Evolutionary conservation across 2,329 filamentous ascomycete genomes (phyloP).

Genomic region (Stachybotrys echinatus): DNA sequence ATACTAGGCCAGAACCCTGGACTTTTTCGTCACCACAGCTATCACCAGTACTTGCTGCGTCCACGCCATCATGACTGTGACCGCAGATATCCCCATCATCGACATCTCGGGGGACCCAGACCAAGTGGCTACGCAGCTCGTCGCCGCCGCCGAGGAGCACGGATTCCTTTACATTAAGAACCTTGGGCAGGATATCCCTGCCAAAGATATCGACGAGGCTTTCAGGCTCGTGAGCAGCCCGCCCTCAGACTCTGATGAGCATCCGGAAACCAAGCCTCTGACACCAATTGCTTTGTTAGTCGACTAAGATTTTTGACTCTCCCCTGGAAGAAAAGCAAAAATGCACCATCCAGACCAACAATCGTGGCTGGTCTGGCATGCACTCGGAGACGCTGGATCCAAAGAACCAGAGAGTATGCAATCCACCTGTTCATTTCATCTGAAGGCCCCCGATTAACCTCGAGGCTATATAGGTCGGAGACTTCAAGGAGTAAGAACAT

Average conservation of each 20-base stretch:
- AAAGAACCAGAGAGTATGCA: constrained; percentile 68
- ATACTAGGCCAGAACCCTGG: not conserved
- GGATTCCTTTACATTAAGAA: constrained; percentile 90
- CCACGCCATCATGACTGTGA: constrained; percentile 13
- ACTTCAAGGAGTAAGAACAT: constrained; percentile 74
- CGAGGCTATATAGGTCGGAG: constrained; percentile 54
- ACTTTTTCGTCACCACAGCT: not conserved
- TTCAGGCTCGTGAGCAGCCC: constrained; percentile 62
- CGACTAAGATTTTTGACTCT: constrained; percentile 65
- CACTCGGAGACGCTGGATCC: constrained; percentile 85
- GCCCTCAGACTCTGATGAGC: not conserved
- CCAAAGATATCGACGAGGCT: constrained; percentile 59
- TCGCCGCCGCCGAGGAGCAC: constrained; percentile 74
- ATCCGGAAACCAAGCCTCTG: not conserved
- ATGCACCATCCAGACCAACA: constrained; percentile 73
- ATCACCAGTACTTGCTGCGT: too few relatives aligned
- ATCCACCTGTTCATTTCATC: too few relatives aligned
- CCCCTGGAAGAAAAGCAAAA: constrained; percentile 66
- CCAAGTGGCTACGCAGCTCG: constrained; percentile 61
- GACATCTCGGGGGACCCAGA: constrained; percentile 60
- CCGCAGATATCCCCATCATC: constrained; percentile 68
- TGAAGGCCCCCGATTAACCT: too few relatives aligned
- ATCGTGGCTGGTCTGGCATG: constrained; percentile 86
- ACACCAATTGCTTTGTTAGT: constrained; percentile 30
- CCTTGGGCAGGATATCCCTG: constrained; percentile 62